Evolutionary conservation across 345 rosid genomes (phyloP), one percentile per base, ranked within the genome.

Genomic region (Acer negundo): DNA sequence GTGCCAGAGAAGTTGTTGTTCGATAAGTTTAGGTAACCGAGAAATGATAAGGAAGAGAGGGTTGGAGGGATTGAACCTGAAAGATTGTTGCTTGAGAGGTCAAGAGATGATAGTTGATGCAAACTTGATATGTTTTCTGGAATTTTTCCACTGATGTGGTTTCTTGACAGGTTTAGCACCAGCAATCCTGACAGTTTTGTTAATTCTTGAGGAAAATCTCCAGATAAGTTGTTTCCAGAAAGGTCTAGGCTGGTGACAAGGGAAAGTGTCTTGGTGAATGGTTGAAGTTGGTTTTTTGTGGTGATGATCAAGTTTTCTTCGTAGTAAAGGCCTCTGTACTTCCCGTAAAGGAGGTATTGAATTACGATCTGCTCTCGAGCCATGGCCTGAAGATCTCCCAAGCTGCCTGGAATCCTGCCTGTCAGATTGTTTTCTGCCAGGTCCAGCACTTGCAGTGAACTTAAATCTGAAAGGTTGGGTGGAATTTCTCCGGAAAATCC

Each of bases 221-320:
- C 92, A 2, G 22, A 8, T 24, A 89, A 77, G 24, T 80, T 76
- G 71, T 87, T 85, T 62, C 84, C 55, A 0, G 88, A 85, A 12
- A 85, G 84, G 75, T 87, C 87, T 51, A 84, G 81, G 90, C 85
- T 70, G 3, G 77, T 86, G 65, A 89, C 81, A 8, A 87, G 85
- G 47, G 87, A 84, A 73, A 89, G 86, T n/a, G 75, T 85, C 72
- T 80, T 85, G 78, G 85, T 82, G 80, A 75, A 87, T 31, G 46
- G 70, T 67, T 28, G 86, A 38, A 24, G 31, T 8, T 76, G 75
- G 47, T 80, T 71, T 80, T 89, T 79, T 6, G 8, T 69, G 55
- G 62, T 82, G 73, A 86, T 61, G 10, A 70, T 71, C 63, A 59
- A 78, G 64, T 66, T 89, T 78, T 89, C 89, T 76, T 85, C 68